Evolutionary conservation across 768 basidiomycete genomes (phyloP).

Genomic region (Podaxis sp.): DNA sequence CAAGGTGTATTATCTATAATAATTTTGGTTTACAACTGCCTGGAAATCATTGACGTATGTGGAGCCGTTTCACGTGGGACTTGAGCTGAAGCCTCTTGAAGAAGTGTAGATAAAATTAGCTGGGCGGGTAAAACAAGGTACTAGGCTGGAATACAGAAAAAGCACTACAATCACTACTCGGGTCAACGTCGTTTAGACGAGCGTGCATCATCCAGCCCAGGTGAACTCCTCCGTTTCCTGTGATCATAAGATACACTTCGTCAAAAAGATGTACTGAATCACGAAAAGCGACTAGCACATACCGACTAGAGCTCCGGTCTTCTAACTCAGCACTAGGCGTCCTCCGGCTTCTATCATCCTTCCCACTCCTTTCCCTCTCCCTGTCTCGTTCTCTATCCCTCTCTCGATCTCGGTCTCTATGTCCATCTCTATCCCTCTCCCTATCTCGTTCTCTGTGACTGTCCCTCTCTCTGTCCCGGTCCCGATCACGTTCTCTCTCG

Average conservation of each 20-base stretch:
- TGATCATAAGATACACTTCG: neutral
- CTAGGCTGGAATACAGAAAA: slow-evolving; percentile 9
- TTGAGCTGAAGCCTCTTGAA: neutral
- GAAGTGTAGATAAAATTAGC: slow-evolving; percentile 1
- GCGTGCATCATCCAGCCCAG: slow-evolving; percentile 65
- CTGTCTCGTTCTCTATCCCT: slow-evolving; percentile 8
- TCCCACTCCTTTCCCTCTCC: slow-evolving; percentile 7
- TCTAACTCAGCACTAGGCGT: slow-evolving; percentile 70
- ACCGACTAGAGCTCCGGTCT: slow-evolving; percentile 63
- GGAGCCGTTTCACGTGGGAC: neutral
- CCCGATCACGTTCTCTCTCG: slow-evolving; percentile 13
- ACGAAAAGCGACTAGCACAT: slow-evolving; percentile 21
- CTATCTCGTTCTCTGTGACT: slow-evolving; percentile 1
- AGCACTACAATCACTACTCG: slow-evolving; percentile 2
- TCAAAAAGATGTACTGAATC: neutral
- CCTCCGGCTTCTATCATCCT: slow-evolving; percentile 30
- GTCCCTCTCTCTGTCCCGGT: slow-evolving; percentile 30
- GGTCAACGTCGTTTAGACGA: slow-evolving; percentile 69
- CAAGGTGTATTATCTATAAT: slow-evolving; percentile 10
- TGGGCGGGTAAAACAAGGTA: neutral
- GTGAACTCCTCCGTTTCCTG: slow-evolving; percentile 76
- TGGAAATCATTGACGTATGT: neutral
- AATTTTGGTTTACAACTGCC: slow-evolving; percentile 4
- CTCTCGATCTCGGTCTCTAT: slow-evolving; percentile 1
- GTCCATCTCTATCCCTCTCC: slow-evolving; percentile 5